Conservation (phyloP, 345 rosid genomes). For the Citrus unshiu region DNA sequence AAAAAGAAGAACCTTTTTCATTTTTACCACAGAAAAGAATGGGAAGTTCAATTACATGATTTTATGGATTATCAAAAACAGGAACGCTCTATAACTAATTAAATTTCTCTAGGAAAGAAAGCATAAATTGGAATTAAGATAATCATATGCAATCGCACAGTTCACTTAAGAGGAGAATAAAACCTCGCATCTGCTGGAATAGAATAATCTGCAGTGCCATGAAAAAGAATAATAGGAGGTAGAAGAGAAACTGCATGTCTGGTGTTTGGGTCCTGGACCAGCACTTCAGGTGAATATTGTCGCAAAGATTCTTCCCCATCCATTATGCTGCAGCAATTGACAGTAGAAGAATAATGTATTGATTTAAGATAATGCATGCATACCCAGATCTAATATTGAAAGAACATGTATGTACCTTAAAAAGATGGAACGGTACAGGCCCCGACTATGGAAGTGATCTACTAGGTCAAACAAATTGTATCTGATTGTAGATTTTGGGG, state of each 20-base stretch:
- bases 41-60: neutral
- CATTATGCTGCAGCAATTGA: slow-evolving; percentile 62
- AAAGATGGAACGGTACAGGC: slow-evolving; percentile 79
- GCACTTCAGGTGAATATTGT: slow-evolving; percentile 80
- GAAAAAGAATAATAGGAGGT: slow-evolving; percentile 78
- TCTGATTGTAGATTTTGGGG: slow-evolving; percentile 40
- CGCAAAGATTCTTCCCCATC: slow-evolving; percentile 83
- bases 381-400: neutral
- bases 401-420: slow-evolving; percentile 42
- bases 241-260: slow-evolving; percentile 58
- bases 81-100: neutral
- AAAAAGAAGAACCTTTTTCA: neutral
- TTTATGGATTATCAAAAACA: neutral
- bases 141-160: neutral
- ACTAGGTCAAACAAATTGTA: slow-evolving; percentile 80
- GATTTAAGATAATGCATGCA: neutral
- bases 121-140: neutral
- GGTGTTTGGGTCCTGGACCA: slow-evolving; percentile 59
- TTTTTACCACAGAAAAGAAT: neutral
- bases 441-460: slow-evolving; percentile 84
- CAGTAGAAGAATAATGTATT: neutral
- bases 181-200: slow-evolving; percentile 93
- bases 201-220: slow-evolving; percentile 93
- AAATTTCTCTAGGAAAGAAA: neutral
- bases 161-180: slow-evolving; percentile 18